Conservation (phyloP, 1,139 yeast genomes). For the Suhomyces panamericanus region DNA sequence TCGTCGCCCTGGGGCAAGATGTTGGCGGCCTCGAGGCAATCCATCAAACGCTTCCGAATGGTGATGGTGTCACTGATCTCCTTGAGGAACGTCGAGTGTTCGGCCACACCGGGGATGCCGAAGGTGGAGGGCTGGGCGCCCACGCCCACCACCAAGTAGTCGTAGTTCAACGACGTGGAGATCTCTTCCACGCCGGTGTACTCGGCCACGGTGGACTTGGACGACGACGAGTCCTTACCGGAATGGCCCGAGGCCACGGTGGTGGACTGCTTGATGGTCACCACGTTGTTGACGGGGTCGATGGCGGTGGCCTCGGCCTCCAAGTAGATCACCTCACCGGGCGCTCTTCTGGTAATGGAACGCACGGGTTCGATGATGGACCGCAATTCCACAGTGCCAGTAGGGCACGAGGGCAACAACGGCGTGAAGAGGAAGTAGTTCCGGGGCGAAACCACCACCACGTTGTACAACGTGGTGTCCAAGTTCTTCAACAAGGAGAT, state of each 20-base stretch:
- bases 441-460: conserved; percentile 87
- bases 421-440: conserved; percentile 95
- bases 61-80: conserved; percentile 82
- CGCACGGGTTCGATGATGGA: conserved; percentile 88
- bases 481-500: conserved; percentile 77
- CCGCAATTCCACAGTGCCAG: conserved; percentile 88
- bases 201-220: conserved; percentile 50
- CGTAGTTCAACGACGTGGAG: conserved; percentile 58
- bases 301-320: conserved; percentile 90
- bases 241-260: conserved; percentile 55
- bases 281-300: conserved; percentile 64
- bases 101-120: conserved; percentile 91
- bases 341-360: conserved; percentile 57
- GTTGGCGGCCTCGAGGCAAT: conserved; percentile 80
- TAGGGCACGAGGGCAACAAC: conserved; percentile 87
- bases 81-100: conserved; percentile 80
- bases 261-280: conserved; percentile 59
- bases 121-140: conserved; percentile 93
- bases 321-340: conserved; percentile 79
- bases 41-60: conserved; percentile 75
- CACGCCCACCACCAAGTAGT: conserved; percentile 82
- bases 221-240: conserved; percentile 52
- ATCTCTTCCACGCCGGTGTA: conserved; percentile 43
- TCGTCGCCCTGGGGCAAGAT: conserved; percentile 71
- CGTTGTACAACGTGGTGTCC: conserved; percentile 85